These are phyloP conservation scores for Platismatia glauca DNA, from an alignment of 495 filamentous ascomycete species.

Conservation along the genomic window DNA sequence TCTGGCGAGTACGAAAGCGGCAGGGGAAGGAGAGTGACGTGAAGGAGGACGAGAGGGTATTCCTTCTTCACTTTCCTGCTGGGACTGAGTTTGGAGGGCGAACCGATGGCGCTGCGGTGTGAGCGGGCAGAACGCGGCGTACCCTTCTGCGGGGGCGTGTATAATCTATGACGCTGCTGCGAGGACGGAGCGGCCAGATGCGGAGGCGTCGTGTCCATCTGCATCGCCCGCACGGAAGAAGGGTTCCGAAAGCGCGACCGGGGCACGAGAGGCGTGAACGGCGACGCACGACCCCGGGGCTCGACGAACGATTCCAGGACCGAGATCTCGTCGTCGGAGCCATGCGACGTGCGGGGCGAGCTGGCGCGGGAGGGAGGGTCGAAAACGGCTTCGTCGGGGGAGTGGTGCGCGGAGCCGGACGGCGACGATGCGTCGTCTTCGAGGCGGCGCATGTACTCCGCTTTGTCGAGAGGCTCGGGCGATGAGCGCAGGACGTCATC, in stretches of 20 bases:
- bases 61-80: constrained; percentile 46
- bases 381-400: constrained; percentile 25
- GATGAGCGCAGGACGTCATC: background rate
- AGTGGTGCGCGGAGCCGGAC: constrained; percentile 22
- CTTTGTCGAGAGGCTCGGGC: background rate
- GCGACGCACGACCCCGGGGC: constrained; percentile 10
- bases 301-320: constrained; percentile 17
- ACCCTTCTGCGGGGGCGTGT: constrained; percentile 21
- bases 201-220: constrained; percentile 61
- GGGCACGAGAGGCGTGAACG: constrained; percentile 20
- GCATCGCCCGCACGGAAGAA: constrained; percentile 67
- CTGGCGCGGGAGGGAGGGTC: constrained; percentile 19
- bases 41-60: constrained; percentile 74
- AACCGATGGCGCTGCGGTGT: constrained; percentile 16
- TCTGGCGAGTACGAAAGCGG: constrained; percentile 59
- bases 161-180: constrained; percentile 21
- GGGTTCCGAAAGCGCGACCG: constrained; percentile 54
- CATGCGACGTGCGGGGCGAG: constrained; percentile 25
- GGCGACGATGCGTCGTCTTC: constrained; percentile 18
- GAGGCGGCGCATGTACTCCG: constrained; percentile 1
- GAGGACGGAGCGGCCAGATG: constrained; percentile 42
- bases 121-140: constrained; percentile 24
- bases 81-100: constrained; percentile 26
- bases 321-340: constrained; percentile 21
- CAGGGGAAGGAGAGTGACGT: constrained; percentile 72